A percentile compares a stretch with the other conserved stretches of the same genome.
Evolutionary conservation across 176 grass and related monocot genomes (phyloP).

Genomic region (Avena eriantha): DNA sequence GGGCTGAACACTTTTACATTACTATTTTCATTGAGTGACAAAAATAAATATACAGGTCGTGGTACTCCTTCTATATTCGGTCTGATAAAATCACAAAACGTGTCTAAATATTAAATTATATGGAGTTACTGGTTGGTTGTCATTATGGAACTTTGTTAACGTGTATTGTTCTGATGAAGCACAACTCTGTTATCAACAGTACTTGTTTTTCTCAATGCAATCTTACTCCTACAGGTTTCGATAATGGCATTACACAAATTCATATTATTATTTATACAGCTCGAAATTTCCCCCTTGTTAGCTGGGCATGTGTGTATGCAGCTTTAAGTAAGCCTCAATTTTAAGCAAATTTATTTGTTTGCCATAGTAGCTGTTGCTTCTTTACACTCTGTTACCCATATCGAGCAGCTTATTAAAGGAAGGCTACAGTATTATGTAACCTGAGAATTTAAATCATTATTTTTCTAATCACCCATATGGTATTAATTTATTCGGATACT

Average conservation of each 20-base stretch:
- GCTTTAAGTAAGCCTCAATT: not conserved
- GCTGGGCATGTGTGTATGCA: not conserved
- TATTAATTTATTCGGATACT: not conserved
- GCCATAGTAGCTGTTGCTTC: not conserved
- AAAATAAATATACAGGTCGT: not conserved
- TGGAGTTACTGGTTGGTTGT: not conserved
- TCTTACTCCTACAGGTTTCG: not conserved
- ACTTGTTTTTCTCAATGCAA: not conserved
- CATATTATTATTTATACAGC: not conserved
- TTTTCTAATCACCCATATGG: not conserved
- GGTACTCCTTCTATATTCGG: not conserved
- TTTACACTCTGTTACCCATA: not conserved
- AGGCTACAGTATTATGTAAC: not conserved
- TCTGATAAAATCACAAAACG: not conserved
- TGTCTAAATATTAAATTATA: not conserved
- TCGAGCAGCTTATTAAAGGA: not conserved
- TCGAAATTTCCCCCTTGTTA: not conserved
- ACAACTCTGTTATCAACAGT: not conserved
- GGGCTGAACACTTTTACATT: not conserved
- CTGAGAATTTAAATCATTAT: not conserved
- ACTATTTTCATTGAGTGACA: not conserved
- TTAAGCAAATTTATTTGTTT: not conserved
- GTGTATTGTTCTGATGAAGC: not conserved
- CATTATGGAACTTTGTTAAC: not conserved
- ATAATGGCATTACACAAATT: not conserved